A percentile compares a stretch with the other conserved stretches of the same genome.
phyloP scores from a whole-genome alignment of 805 yeast species.

The Barnettozyma californica region DNA sequence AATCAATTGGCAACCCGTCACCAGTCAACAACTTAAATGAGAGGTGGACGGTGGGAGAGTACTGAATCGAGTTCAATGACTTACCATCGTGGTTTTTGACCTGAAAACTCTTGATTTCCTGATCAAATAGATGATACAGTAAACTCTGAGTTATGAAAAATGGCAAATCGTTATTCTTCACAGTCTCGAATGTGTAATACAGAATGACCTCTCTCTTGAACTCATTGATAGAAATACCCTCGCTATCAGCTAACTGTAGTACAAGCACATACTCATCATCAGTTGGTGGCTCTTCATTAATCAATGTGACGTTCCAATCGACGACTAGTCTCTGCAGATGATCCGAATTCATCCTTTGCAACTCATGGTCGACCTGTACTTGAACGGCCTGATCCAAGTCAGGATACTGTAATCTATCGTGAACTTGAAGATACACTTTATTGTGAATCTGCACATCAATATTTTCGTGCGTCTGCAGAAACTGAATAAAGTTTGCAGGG shows the following conservation, averaged over 20 bases:
- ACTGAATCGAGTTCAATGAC: conserved; percentile 28
- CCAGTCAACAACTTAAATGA: conserved; percentile 73
- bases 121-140: conserved; percentile 38
- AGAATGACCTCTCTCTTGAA: conserved; percentile 35
- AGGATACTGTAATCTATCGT: conserved; percentile 50
- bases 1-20: conserved; percentile 55
- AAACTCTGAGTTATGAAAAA: conserved; percentile 51
- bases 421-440: conserved; percentile 36
- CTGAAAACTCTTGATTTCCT: conserved; percentile 33
- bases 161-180: conserved; percentile 58
- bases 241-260: conserved; percentile 35
- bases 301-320: conserved; percentile 30
- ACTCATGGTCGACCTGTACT: conserved; percentile 38
- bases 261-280: conserved; percentile 31
- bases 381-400: conserved; percentile 58
- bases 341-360: conserved; percentile 23
- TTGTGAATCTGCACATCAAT: conserved; percentile 38
- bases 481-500: conserved; percentile 32
- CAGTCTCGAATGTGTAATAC: conserved; percentile 37
- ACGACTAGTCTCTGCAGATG: conserved; percentile 24
- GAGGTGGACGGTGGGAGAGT: conserved; percentile 63
- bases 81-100: conserved; percentile 11
- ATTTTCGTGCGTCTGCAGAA: conserved; percentile 33
- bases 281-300: conserved; percentile 20
- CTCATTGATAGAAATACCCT: conserved; percentile 40